Evolutionary conservation across 2,329 filamentous ascomycete genomes (phyloP), one percentile per base, ranked within the genome.

Genomic region (Colletotrichum musicola): DNA sequence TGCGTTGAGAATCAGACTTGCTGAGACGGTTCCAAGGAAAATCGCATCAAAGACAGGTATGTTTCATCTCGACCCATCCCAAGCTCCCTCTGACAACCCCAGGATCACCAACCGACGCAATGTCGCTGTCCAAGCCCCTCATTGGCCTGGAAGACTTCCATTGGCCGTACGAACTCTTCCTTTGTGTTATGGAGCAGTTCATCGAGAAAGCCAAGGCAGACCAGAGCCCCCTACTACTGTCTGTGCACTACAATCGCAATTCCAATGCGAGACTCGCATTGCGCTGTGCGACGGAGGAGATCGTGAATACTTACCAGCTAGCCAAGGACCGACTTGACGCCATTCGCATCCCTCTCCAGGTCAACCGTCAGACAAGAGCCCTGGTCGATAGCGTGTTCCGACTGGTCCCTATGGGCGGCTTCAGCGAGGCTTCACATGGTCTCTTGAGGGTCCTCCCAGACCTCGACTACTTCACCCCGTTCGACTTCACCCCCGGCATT

Each of bases 401-500:
- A 13, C 44, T 30, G 14, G 5, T 44, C 20, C 18, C 13, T n/a
- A 16, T 7, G 6, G 44, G 46, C 20, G 13, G n/a, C 20, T 27
- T 20, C 6, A 18, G 40, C 30, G 61, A 64, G n/a, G 53, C 53
- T 30, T 61, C 47, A 47, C 27, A 53, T 5, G 22, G 42, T 42
- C 55, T 42, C 14, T 72, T 76, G 55, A 56, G 75, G 3, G 22
- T 25, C 22, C 22, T 25, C 22, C 4, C 22, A 25, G 22, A 25
- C 22, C 22, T 25, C 22, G 22, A 46, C 22, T 54, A 65, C 30
- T 78, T 74, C 58, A 56, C 74, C 18, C 38, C 55, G 7, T 72
- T 64, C 13, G 77, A 75, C 27, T 70, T 61, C 9, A 51, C 63
- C 18, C 75, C 76, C 12, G 44, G n/a, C 22, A 7, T 25, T 25